Base-by-base conservation (phyloP, 768 basidiomycete species). In the Floccularia luteovirens region DNA sequence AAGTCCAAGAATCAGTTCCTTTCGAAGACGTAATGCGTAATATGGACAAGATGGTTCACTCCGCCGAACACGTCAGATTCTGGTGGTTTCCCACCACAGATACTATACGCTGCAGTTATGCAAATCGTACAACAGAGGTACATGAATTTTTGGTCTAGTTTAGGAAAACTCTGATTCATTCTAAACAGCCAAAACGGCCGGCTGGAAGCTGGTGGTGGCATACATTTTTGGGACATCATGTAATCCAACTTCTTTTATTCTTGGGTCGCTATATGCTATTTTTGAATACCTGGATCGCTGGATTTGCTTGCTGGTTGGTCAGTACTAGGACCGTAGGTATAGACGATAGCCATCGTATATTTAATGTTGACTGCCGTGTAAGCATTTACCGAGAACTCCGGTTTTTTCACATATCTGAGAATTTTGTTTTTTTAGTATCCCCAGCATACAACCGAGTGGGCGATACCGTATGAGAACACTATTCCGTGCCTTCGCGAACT, bases 401-500 rank as follows among this genome's bases (percentile, higher is more conserved):
- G 5, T 39, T 27, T 13, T 11, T 39, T 6, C 11, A 14, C 13
- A n/a, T 39, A n/a, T n/a, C n/a, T n/a, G n/a, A n/a, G n/a, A n/a
- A n/a, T n/a, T 5, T 11, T 8, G 31, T 7, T 12, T 81, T 78
- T 81, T 75, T 55, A 92, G 90, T 90, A 83, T 60, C 80, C 79
- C 1, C 92, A 97, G 60, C 83, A 91, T 59, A 97, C 96, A 2
- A 90, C 89, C 8, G 96, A 99, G 62, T 94, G 91, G 82, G 89
- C 90, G 3, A 72, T 99, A 25, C 90, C 93, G 4, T 81, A 82
- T 48, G 64, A 72, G 31, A 62, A 76, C 38, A 73, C 90, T 2
- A 61, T 63, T 39, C 66, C 71, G 1, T 91, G 87, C 50, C 70
- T 99, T 37, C 60, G 61, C 24, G 87, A 82, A 44, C 65, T 98